Percentiles rank a stretch among this genome's conserved stretches.
phyloP scores from a whole-genome alignment of 2,329 filamentous ascomycete genomes.

The Aspergillus sp. region DNA sequence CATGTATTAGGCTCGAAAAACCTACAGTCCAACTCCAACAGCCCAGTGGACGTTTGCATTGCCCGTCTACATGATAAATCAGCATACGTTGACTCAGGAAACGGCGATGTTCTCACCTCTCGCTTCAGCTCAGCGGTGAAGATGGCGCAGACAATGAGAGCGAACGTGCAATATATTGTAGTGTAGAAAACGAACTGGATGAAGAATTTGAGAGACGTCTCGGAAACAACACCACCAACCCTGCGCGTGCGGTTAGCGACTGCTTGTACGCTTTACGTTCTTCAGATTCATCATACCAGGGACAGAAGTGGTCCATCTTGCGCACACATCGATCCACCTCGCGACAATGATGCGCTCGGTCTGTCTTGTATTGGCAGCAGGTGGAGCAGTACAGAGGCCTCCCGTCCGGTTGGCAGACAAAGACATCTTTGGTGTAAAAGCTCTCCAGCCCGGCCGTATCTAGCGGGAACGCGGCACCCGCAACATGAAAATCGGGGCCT shows the following conservation, averaged over 20 bases:
- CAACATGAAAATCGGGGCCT: conserved; percentile 22
- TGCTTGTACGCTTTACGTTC: not conserved
- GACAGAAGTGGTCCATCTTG: conserved; percentile 96
- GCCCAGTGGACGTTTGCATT: conserved; percentile 61
- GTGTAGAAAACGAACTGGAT: conserved; percentile 80
- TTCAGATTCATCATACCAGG: conserved; percentile 54
- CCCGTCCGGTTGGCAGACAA: conserved; percentile 79
- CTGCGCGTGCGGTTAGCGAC: conserved; percentile 37
- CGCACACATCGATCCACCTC: conserved; percentile 77
- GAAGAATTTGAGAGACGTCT: conserved; percentile 89
- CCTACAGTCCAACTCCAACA: conserved; percentile 63
- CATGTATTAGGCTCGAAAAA: not conserved
- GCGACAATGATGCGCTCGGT: conserved; percentile 82
- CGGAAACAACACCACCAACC: conserved; percentile 90
- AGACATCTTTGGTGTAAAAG: conserved; percentile 81
- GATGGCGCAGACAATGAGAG: conserved; percentile 63
- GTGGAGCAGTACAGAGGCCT: conserved; percentile 82
- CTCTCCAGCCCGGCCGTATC: conserved; percentile 68
- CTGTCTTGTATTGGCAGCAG: conserved; percentile 84
- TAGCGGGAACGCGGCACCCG: conserved; percentile 35
- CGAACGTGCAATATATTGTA: conserved; percentile 63
- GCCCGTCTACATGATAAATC: conserved; percentile 27
- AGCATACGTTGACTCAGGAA: conserved; percentile 5
- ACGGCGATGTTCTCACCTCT: conserved; percentile 35
- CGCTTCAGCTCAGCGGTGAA: conserved; percentile 58